Evolutionary conservation across 305 asterid species (phyloP), one percentile per base, ranked within the genome.

Genomic region (Fraxinus sp.): DNA sequence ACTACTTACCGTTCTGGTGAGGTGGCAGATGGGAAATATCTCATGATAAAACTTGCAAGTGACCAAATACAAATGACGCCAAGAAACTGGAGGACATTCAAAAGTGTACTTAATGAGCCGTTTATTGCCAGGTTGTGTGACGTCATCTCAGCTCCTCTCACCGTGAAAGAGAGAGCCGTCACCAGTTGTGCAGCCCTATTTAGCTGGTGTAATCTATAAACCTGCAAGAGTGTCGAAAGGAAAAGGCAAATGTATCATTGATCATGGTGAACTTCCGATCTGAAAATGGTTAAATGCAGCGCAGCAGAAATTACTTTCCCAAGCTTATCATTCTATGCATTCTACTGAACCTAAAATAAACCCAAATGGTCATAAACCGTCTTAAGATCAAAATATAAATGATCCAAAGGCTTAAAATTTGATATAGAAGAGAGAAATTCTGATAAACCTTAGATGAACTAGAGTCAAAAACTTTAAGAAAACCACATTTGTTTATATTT

Each of bases 151-250:
- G 98, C 99, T 68, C 97, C 98, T 90, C 91, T 90, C 52, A 95
- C 94, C 0, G 98, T 95, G 89, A 93, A 90, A 39, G 95, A 94
- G 66, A 95, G 95, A 64, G 99, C 99, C 3, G 96, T 94, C 84
- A 95, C 99, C 86, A 95, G 84, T 81, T 95, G 98, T 80, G 98
- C 94, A 22, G 98, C 98, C 83, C 99, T 86, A 72, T 95, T 94
- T 91, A 95, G 92, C 88, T 95, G 98, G 91, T 95, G 99, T 83
- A 95, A 81, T 91, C 99, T 89, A 78, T 95, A 95, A 74, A 95
- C 95, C 98, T 93, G 85, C 82, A 82, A 80, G 52, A 74, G 32
- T 30, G 22, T 22, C 35, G 32, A 82, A 70, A 80, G 76, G 81
- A 33, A 62, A 78, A 74, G 59, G 5, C 33, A 62, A 14, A 5